Conservation (phyloP, 2,329 filamentous ascomycete species). For the Colletotrichum ledebouriae region DNA sequence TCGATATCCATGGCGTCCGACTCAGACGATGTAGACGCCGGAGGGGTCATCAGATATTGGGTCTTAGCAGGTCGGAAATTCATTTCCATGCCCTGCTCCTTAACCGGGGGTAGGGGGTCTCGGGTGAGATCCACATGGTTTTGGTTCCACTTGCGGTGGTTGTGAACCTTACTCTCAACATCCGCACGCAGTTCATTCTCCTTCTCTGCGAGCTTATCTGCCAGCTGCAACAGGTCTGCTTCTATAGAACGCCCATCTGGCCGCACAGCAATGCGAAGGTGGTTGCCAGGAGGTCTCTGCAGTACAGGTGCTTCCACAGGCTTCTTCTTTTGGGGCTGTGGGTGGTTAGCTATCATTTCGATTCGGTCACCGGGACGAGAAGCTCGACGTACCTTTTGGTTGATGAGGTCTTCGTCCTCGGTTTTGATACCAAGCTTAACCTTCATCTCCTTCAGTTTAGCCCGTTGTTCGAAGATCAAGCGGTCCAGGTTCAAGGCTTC, state of each 20-base stretch:
- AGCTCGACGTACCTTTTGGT: constrained; percentile 80
- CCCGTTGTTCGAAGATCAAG: constrained; percentile 85
- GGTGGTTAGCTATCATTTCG: constrained; percentile 53
- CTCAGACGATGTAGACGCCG: constrained; percentile 67
- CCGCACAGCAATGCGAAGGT: constrained; percentile 78
- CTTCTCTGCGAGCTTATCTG: constrained; percentile 84
- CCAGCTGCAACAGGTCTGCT: constrained; percentile 81
- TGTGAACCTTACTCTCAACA: constrained; percentile 87
- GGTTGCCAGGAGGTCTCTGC: constrained; percentile 72
- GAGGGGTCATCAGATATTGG: constrained; percentile 77
- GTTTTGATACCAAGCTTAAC: constrained; percentile 88
- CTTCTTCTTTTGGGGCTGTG: constrained; percentile 79
- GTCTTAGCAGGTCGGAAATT: constrained; percentile 80
- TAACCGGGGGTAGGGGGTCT: constrained; percentile 84
- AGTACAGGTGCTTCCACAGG: constrained; percentile 70
- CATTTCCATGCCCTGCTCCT: constrained; percentile 71
- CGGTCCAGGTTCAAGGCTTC: constrained; percentile 82
- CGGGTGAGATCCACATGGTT: constrained; percentile 90
- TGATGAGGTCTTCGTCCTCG: constrained; percentile 94
- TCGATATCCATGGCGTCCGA: constrained; percentile 66
- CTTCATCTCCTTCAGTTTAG: constrained; percentile 88
- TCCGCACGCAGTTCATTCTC: constrained; percentile 84
- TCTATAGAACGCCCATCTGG: constrained; percentile 80
- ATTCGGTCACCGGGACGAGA: constrained; percentile 15
- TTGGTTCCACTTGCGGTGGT: constrained; percentile 92